These are phyloP conservation scores for Yarrowia osloensis DNA, from an alignment of 805 yeast species.

Conservation along the genomic window DNA sequence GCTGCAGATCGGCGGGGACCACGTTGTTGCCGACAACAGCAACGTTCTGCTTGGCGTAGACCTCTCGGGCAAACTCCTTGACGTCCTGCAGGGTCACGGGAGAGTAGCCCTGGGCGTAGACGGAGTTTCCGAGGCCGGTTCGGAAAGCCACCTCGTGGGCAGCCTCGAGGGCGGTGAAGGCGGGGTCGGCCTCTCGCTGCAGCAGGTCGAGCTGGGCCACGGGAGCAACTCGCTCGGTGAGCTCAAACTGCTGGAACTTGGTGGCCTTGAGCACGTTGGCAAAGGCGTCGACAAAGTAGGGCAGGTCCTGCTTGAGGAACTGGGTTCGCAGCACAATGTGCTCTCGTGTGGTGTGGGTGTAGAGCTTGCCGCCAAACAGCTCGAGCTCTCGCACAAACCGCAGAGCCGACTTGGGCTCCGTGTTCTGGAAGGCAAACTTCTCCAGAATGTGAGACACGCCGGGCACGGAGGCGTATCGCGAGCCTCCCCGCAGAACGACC, in stretches of 20 bases:
- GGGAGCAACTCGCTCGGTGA: slow-evolving; percentile 78
- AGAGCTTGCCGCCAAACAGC: slow-evolving; percentile 81
- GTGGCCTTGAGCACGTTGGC: slow-evolving; percentile 69
- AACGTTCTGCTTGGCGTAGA: slow-evolving; percentile 69
- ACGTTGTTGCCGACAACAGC: slow-evolving; percentile 75
- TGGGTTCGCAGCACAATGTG: slow-evolving; percentile 74
- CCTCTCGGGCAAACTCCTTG: slow-evolving; percentile 62
- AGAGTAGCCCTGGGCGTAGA: slow-evolving; percentile 68
- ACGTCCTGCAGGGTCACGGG: slow-evolving; percentile 64
- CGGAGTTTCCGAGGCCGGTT: slow-evolving; percentile 82
- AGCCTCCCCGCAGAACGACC: slow-evolving; percentile 83
- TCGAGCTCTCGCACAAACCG: slow-evolving; percentile 94
- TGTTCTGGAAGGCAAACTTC: slow-evolving; percentile 77
- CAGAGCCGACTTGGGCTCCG: slow-evolving; percentile 79
- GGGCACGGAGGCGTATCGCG: slow-evolving; percentile 64
- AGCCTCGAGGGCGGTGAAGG: slow-evolving; percentile 68
- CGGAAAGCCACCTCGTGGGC: slow-evolving; percentile 82
- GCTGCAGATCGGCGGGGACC: slow-evolving; percentile 64
- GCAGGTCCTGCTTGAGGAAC: slow-evolving; percentile 85
- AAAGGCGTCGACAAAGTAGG: slow-evolving; percentile 84
- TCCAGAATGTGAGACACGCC: slow-evolving; percentile 87
- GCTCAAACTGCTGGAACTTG: slow-evolving; percentile 79
- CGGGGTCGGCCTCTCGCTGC: slow-evolving; percentile 49
- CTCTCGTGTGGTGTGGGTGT: slow-evolving; percentile 77
- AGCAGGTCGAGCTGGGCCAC: slow-evolving; percentile 65